phyloP scores from a whole-genome alignment of 2,329 filamentous ascomycete genomes.

The Lojkania enalia region DNA sequence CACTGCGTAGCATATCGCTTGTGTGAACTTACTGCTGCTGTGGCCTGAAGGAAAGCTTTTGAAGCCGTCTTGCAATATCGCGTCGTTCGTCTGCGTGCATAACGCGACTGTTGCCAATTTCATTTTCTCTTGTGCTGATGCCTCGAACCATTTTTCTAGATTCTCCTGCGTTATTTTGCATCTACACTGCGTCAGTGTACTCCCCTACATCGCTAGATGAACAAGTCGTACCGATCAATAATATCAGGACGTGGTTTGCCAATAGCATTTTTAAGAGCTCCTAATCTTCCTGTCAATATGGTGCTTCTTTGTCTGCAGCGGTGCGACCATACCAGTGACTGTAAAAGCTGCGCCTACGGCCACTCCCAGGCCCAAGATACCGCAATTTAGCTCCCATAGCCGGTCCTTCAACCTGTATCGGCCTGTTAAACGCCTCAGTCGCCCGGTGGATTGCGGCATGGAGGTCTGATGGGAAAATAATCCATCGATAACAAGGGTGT shows the following conservation, averaged over 20 bases:
- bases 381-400: slow-evolving; percentile 66
- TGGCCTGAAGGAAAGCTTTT: slow-evolving; percentile 63
- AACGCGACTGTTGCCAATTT: slow-evolving; percentile 42
- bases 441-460: slow-evolving; percentile 29
- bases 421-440: slow-evolving; percentile 45
- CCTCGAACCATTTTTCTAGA: slow-evolving; percentile 11
- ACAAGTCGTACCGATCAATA: slow-evolving; percentile 55
- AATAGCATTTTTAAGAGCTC: slow-evolving; percentile 61
- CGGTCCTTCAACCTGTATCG: slow-evolving; percentile 59
- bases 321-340: slow-evolving; percentile 52
- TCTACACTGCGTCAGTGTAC: slow-evolving; percentile 12
- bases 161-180: slow-evolving; percentile 21
- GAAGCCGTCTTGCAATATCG: slow-evolving; percentile 61
- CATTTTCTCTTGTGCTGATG: slow-evolving; percentile 46
- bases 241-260: slow-evolving; percentile 63
- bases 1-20: background rate
- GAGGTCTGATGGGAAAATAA: slow-evolving; percentile 56
- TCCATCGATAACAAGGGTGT: slow-evolving; percentile 62
- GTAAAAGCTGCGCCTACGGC: slow-evolving; percentile 60
- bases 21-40: slow-evolving; percentile 53
- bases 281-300: slow-evolving; percentile 15
- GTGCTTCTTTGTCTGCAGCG: slow-evolving; percentile 25
- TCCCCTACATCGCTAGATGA: background rate
- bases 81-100: slow-evolving; percentile 55
- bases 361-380: slow-evolving; percentile 59